Evolutionary conservation across 345 rosid genomes (phyloP).

Genomic region (Rhodamnia argentea): DNA sequence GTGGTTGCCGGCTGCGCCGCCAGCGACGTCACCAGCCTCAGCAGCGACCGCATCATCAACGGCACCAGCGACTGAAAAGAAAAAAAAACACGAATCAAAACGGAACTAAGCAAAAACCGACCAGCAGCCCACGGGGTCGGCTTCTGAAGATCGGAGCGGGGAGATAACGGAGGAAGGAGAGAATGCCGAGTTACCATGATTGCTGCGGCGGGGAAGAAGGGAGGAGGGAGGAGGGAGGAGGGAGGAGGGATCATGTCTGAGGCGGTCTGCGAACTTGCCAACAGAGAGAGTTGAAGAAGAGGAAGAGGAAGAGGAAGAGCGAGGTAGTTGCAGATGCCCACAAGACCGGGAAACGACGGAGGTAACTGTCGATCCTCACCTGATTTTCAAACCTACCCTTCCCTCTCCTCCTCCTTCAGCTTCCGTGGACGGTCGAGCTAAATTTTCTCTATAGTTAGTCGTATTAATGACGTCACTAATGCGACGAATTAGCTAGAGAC

Average conservation of each 20-base stretch:
- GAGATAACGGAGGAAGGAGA: background rate
- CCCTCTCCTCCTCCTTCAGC: background rate
- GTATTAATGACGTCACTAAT: no score
- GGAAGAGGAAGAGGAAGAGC: background rate
- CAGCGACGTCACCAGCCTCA: slow-evolving; percentile 20
- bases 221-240: background rate
- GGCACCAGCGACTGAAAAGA: slow-evolving; percentile 19
- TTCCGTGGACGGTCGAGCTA: background rate
- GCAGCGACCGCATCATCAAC: slow-evolving; percentile 26
- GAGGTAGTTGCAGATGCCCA: background rate
- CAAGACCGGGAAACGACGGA: background rate
- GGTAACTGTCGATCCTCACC: background rate
- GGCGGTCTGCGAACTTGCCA: background rate
- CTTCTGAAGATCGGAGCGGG: background rate
- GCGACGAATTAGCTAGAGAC: background rate
- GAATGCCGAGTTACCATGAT: background rate
- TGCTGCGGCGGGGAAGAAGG: background rate
- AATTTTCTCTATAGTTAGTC: background rate
- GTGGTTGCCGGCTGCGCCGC: slow-evolving; percentile 24
- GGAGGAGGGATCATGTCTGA: background rate
- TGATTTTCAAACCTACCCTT: background rate
- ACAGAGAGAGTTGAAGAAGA: background rate
- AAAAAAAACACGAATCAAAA: background rate
- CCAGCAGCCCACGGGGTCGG: background rate
- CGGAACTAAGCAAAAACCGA: background rate